phyloP scores from a whole-genome alignment of 2,329 filamentous ascomycete genomes.

The Colletotrichum lini region DNA sequence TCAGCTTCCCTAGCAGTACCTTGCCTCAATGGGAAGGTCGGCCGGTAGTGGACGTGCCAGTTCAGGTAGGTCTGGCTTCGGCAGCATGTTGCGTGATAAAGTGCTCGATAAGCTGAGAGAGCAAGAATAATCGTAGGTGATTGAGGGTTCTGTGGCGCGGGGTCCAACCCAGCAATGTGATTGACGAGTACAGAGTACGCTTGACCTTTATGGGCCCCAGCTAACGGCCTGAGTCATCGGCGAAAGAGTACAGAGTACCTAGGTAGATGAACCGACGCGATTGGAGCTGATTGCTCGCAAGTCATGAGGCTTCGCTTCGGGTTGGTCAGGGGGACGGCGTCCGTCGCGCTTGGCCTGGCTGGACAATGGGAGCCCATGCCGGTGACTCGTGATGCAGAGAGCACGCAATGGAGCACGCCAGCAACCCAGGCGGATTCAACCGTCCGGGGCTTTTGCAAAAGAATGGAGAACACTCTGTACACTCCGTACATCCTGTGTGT shows the following conservation, averaged over 20 bases:
- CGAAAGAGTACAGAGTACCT: neutral
- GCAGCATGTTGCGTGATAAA: constrained; percentile 12
- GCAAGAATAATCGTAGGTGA: neutral
- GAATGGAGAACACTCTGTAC: no score
- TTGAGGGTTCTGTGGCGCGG: constrained; percentile 25
- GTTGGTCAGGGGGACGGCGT: constrained; percentile 11
- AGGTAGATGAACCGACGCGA: constrained; percentile 13
- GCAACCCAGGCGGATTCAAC: constrained; percentile 8
- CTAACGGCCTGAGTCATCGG: no score
- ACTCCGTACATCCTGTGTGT: no score
- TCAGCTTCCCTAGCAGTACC: constrained; percentile 8
- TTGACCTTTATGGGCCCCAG: no score
- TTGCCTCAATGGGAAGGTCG: constrained; percentile 37
- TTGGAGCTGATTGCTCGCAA: constrained; percentile 6
- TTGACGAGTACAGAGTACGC: neutral
- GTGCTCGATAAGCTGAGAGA: neutral
- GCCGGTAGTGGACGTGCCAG: constrained; percentile 9
- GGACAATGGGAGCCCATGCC: neutral
- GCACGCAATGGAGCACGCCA: constrained; percentile 11
- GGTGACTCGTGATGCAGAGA: neutral
- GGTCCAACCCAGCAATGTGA: constrained; percentile 16
- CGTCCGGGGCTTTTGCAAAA: neutral
- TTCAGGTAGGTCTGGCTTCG: constrained; percentile 1
- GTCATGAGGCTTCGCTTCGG: constrained; percentile 31
- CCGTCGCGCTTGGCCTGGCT: neutral